Evolutionary conservation across 2,329 filamentous ascomycete species (phyloP).

Genomic region (Bipolaris victoriae): DNA sequence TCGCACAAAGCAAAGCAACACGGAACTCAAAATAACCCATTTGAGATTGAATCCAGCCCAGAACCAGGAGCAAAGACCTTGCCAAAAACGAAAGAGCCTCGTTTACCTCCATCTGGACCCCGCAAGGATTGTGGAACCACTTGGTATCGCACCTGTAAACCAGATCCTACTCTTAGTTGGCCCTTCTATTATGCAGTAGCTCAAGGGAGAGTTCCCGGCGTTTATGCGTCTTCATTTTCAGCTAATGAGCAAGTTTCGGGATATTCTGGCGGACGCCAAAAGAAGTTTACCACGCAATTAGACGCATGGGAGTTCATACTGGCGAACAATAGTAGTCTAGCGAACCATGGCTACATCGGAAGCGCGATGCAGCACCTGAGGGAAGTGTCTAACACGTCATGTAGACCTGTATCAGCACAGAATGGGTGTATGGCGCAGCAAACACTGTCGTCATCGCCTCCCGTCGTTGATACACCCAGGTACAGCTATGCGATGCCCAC

Average conservation of each 20-base stretch:
- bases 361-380: background rate
- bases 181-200: constrained; percentile 66
- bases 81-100: background rate
- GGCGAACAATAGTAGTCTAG: background rate
- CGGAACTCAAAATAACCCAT: constrained; percentile 21
- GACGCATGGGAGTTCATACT: constrained; percentile 81
- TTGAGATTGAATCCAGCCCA: constrained; percentile 25
- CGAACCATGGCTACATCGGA: constrained; percentile 27
- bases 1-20: background rate
- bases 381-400: background rate
- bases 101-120: background rate
- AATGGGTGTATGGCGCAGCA: background rate
- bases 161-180: constrained; percentile 45
- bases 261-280: constrained; percentile 62
- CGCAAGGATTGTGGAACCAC: constrained; percentile 64
- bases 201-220: constrained; percentile 62
- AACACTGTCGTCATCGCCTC: background rate
- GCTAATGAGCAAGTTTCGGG: constrained; percentile 75
- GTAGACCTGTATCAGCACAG: background rate
- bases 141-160: constrained; percentile 71
- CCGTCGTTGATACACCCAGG: background rate
- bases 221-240: constrained; percentile 70
- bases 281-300: constrained; percentile 54
- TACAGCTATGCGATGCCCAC: background rate
- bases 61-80: background rate